phyloP scores from a whole-genome alignment of 129 eudicot species.

The Lactuca sativa region DNA sequence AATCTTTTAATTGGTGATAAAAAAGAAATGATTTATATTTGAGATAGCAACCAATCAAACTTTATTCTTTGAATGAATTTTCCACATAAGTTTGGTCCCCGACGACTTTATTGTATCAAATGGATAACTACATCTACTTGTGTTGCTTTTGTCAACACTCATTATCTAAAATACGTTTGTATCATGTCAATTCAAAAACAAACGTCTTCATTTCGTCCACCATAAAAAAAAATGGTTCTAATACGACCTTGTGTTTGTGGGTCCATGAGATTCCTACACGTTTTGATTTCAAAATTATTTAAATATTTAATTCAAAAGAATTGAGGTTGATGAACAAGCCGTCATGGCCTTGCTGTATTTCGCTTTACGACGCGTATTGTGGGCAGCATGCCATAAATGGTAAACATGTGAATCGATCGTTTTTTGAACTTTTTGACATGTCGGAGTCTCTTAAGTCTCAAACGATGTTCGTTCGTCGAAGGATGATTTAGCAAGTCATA shows the following conservation, averaged over 20 bases:
- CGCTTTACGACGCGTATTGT: too few relatives aligned
- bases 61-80: slow-evolving; percentile 36
- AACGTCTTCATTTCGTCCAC: neutral
- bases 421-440: too few relatives aligned
- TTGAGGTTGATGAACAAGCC: neutral
- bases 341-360: neutral
- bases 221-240: slow-evolving; percentile 14
- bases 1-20: slow-evolving; percentile 23
- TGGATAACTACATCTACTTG: slow-evolving; percentile 27
- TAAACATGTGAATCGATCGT: too few relatives aligned
- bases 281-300: slow-evolving; percentile 8
- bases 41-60: slow-evolving; percentile 30
- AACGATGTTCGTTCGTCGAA: too few relatives aligned
- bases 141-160: slow-evolving; percentile 30
- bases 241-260: slow-evolving; percentile 10
- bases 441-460: too few relatives aligned
- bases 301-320: neutral
- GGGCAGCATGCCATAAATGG: too few relatives aligned
- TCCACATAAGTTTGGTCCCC: slow-evolving; percentile 40
- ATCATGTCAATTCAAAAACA: slow-evolving; percentile 21
- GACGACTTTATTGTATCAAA: slow-evolving; percentile 29
- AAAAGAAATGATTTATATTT: slow-evolving; percentile 21
- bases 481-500: too few relatives aligned
- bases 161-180: slow-evolving; percentile 20
- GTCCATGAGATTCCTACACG: slow-evolving; percentile 33